Percentiles rank a stretch among this genome's conserved stretches.
Conservation (phyloP, 78 protist species). For the Dictyostelium purpureum region DNA sequence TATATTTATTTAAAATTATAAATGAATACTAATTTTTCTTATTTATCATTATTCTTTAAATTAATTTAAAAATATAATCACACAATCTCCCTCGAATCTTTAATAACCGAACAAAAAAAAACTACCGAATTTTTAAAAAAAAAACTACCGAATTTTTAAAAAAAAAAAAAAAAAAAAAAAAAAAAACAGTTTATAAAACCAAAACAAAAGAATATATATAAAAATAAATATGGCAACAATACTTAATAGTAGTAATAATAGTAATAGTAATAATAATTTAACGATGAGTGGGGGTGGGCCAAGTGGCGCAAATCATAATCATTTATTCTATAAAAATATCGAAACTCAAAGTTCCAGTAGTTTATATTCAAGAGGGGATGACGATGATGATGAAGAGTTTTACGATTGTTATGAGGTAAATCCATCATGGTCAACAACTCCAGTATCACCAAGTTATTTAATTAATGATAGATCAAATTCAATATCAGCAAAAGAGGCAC, state of each 20-base stretch:
- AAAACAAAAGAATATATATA: background rate
- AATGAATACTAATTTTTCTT: too few relatives aligned
- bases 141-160: background rate
- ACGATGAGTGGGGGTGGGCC: background rate
- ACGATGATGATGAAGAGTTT: conserved; percentile 54
- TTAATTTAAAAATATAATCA: too few relatives aligned
- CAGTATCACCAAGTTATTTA: conserved; percentile 34
- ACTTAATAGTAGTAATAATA: background rate
- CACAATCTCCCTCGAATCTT: too few relatives aligned
- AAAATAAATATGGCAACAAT: background rate
- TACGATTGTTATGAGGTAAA: conserved; percentile 36
- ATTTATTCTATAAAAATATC: conserved; percentile 20
- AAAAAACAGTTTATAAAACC: background rate
- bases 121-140: background rate
- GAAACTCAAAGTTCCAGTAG: conserved; percentile 42
- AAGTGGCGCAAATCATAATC: conserved; percentile 9
- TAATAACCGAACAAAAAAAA: too few relatives aligned
- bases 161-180: background rate
- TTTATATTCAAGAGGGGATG: conserved; percentile 54
- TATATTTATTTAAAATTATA: too few relatives aligned
- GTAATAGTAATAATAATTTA: background rate
- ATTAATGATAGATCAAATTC: conserved; percentile 1
- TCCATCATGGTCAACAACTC: conserved; percentile 67
- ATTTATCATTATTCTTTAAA: too few relatives aligned
- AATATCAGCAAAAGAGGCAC: background rate